phyloP scores from a whole-genome alignment of 306 rosid genomes.

The Amphicarpaea edgeworthii region DNA sequence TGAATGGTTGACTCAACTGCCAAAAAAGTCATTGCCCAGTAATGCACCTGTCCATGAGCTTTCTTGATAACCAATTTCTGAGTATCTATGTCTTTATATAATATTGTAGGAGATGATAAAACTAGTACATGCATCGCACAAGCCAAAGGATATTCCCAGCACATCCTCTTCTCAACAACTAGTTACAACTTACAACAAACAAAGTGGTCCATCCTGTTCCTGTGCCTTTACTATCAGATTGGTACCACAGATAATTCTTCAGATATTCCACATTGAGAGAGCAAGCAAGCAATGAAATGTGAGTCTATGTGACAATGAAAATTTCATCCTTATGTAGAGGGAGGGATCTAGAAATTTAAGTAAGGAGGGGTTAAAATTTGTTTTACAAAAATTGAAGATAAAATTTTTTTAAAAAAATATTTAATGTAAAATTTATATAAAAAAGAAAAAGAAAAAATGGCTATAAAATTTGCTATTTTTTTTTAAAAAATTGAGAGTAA shows the following conservation, averaged over 20 bases:
- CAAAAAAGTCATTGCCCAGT: constrained; percentile 72
- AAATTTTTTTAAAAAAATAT: no score
- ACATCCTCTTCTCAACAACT: constrained; percentile 43
- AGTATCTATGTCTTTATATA: constrained; percentile 40
- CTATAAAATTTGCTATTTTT: no score
- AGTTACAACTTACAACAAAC: constrained; percentile 16
- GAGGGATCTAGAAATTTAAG: no score
- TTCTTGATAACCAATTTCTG: constrained; percentile 30
- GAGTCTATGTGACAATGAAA: constrained; percentile 22
- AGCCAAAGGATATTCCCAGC: constrained; percentile 52
- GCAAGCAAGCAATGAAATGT: constrained; percentile 14
- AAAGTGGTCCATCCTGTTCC: constrained; percentile 43
- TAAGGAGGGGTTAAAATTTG: no score
- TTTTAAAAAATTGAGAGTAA: no score
- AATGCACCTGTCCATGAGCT: constrained; percentile 54
- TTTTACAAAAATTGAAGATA: no score
- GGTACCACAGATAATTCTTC: constrained; percentile 32
- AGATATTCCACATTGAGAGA: no score
- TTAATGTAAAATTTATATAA: no score
- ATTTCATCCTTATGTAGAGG: constrained; percentile 34
- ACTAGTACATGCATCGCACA: constrained; percentile 22
- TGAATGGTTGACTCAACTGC: constrained; percentile 51
- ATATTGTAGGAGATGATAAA: background rate
- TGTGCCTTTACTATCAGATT: constrained; percentile 26
- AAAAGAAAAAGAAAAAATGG: no score